phyloP scores from a whole-genome alignment of 192 early-diverging fungal species.

The Entomortierella beljakovae region DNA sequence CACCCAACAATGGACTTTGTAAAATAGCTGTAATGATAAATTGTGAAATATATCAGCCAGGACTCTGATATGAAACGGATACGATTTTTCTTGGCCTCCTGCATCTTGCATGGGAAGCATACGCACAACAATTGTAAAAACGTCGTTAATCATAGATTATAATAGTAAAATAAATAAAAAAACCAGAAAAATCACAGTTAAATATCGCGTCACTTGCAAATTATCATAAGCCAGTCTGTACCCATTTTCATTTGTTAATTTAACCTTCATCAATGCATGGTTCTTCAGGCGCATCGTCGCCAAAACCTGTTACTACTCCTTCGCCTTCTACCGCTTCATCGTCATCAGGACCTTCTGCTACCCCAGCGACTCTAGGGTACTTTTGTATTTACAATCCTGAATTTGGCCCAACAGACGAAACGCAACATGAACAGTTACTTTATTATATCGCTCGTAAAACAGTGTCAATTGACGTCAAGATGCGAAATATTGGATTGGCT shows the following conservation, averaged over 20 bases:
- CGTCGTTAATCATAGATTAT: no score
- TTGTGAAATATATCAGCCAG: neutral
- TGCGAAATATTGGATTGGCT: slow-evolving; percentile 79
- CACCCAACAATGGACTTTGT: slow-evolving; percentile 46
- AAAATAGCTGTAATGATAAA: slow-evolving; percentile 1
- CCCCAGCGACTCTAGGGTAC: slow-evolving; percentile 67
- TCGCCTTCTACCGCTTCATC: slow-evolving; percentile 17
- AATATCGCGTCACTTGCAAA: no score
- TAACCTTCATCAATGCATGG: slow-evolving; percentile 21
- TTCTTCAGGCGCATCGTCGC: slow-evolving; percentile 9
- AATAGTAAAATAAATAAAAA: no score
- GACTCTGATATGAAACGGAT: no score
- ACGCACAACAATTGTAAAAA: no score
- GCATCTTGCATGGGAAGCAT: no score
- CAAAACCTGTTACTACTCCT: neutral
- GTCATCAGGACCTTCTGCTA: slow-evolving; percentile 30
- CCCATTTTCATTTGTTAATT: neutral
- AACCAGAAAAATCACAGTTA: no score
- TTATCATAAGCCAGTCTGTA: neutral
- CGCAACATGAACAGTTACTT: slow-evolving; percentile 79
- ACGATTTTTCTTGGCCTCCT: no score
- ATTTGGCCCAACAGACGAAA: slow-evolving; percentile 73
- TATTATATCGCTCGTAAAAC: slow-evolving; percentile 77
- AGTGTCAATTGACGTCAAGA: slow-evolving; percentile 78
- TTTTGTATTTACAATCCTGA: slow-evolving; percentile 83